Base-by-base conservation (phyloP, 2,329 filamentous ascomycete genomes). In the Seiridium cupressi region DNA sequence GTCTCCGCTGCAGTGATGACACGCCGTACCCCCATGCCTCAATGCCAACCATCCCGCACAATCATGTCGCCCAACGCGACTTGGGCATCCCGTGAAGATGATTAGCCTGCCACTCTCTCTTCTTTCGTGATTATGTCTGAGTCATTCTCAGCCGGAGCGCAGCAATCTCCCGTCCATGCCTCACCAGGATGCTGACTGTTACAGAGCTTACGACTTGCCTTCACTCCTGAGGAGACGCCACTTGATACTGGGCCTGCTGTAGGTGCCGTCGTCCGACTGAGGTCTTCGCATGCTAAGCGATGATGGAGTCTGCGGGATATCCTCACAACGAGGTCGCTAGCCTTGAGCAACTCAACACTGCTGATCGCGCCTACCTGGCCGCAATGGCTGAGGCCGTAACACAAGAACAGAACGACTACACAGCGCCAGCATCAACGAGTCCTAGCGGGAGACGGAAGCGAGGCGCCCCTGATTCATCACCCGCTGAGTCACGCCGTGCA, bases 401-500 rank as follows among this genome's bases (percentile, higher is more conserved):
- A 34, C 69, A 75, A 35, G 81, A 84, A 55, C 81, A 83, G 58
- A 73, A 78, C 57, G 81, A 83, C 60, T 75, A 82, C 58, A 74
- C 77, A 49, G 73, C 65, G 62, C 76, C 68, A 64, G 73, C 58
- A 68, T 74, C 65, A 76, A 79, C 67, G 31, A 73, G 71, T 58
- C 81, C 82, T 9, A 74, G 74, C 13, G 78, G 81, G 68, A 87
- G 86, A 74, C 77, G 84, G 61, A 86, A 86, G 76, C 82, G 84
- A 57, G 76, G 79, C 59, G 67, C 68, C 11, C 72, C 73, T 31
- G 81, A 81, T 58, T 76, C 77, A 7, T 72, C 71, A 2, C 84
- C 71, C 2, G 84, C 83, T 6, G 80, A 79, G 56, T 72, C 77
- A 4, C 76, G 81, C 47, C 79, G 83, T 26, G 73, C 75, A 46